Percentiles rank a stretch among this genome's conserved stretches.
Conservation (phyloP, 164 flowering plant species). For the Vitis rotundifolia region DNA sequence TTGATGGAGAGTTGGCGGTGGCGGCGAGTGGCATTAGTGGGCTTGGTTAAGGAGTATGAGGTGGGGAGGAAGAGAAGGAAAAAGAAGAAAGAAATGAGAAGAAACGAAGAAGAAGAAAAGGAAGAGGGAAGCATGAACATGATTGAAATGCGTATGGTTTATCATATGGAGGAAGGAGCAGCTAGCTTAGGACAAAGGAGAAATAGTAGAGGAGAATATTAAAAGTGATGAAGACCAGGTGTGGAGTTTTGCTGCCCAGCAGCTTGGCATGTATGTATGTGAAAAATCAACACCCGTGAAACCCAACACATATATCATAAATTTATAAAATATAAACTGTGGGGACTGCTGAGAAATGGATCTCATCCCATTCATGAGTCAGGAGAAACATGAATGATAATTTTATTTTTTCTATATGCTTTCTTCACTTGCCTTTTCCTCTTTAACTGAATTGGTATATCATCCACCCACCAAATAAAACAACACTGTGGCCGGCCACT, state of each 20-base stretch:
- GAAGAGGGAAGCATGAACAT: constrained; percentile 18
- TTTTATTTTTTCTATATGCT: too few species aligned
- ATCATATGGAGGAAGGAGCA: constrained; percentile 6
- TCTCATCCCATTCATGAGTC: too few species aligned
- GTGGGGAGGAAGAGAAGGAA: constrained; percentile 5
- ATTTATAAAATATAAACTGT: too few species aligned
- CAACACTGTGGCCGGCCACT: too few species aligned
- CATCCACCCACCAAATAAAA: too few species aligned
- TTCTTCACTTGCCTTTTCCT: too few species aligned
- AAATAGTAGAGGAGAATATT: not conserved
- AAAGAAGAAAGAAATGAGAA: constrained; percentile 9
- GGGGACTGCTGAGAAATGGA: too few species aligned
- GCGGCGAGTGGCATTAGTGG: constrained; percentile 5
- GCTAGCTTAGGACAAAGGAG: constrained; percentile 17
- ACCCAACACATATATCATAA: constrained; percentile 2
- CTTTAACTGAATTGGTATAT: too few species aligned
- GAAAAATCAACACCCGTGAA: constrained; percentile 43
- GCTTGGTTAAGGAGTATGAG: constrained; percentile 1
- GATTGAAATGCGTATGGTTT: not conserved
- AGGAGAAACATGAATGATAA: too few species aligned
- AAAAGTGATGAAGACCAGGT: constrained; percentile 3
- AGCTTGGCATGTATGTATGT: not conserved
- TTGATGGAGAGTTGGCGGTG: constrained; percentile 47
- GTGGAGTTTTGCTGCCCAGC: constrained; percentile 6
- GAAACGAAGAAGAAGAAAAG: constrained; percentile 1